phyloP scores from a whole-genome alignment of 495 filamentous ascomycete species.

The Aspergillus cristatus region DNA sequence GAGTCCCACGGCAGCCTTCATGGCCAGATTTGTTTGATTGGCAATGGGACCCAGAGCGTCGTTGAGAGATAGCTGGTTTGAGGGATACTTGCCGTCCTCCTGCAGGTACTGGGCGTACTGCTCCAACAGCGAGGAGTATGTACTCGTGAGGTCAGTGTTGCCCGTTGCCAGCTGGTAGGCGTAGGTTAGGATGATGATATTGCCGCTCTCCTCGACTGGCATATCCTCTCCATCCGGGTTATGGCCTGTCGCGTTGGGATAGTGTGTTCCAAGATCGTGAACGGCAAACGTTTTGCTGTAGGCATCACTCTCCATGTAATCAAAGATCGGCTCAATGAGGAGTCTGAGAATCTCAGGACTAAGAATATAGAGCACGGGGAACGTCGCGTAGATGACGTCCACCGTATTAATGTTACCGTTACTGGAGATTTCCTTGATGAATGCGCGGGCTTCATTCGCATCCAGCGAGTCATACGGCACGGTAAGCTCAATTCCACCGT shows the following conservation, averaged over 20 bases:
- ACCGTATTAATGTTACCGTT: conserved; percentile 42
- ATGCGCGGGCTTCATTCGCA: conserved; percentile 27
- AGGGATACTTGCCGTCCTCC: conserved; percentile 31
- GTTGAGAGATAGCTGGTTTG: conserved; percentile 37
- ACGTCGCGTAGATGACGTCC: conserved; percentile 35
- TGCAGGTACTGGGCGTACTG: conserved; percentile 40
- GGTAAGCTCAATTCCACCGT: conserved; percentile 33
- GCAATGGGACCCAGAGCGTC: conserved; percentile 36
- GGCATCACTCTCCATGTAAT: conserved; percentile 26
- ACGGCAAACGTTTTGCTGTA: conserved; percentile 26
- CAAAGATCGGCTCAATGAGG: conserved; percentile 31
- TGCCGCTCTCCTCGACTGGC: conserved; percentile 31
- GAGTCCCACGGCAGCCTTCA: conserved; percentile 42
- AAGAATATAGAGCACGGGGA: conserved; percentile 32
- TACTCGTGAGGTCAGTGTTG: conserved; percentile 17
- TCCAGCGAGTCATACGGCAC: conserved; percentile 29
- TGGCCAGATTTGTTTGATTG: conserved; percentile 44
- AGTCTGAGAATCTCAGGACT: conserved; percentile 32
- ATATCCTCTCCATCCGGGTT: conserved; percentile 21
- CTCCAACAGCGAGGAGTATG: conserved; percentile 22
- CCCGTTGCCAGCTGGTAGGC: conserved; percentile 28
- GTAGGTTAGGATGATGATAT: conserved; percentile 30
- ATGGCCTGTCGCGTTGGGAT: conserved; percentile 38
- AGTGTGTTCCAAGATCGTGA: conserved; percentile 27
- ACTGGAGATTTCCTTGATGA: conserved; percentile 41